Conservation (phyloP, 495 filamentous ascomycete species). For the Penicillium cosmopolitanum region DNA sequence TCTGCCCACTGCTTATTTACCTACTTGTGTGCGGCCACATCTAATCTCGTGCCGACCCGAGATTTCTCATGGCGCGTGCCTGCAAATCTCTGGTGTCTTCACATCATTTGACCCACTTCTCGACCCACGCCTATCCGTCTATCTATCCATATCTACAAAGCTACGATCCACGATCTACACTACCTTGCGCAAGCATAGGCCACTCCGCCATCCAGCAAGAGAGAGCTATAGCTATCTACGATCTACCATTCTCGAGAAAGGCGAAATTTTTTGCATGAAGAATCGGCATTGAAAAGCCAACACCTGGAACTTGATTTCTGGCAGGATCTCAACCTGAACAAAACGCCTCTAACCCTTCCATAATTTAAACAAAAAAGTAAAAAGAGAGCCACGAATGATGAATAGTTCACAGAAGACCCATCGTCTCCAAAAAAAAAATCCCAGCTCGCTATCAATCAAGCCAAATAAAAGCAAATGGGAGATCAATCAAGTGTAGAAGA, state of each 20-base stretch:
- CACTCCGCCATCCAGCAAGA: neutral
- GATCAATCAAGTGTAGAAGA: neutral
- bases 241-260: neutral
- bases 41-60: slow-evolving; percentile 3
- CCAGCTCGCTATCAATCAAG: neutral
- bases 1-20: neutral
- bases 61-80: neutral
- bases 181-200: neutral
- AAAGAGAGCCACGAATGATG: neutral
- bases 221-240: neutral
- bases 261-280: neutral
- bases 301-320: neutral
- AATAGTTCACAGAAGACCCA: neutral
- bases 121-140: neutral
- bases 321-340: neutral
- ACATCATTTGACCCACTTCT: slow-evolving; percentile 5
- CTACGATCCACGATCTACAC: neutral
- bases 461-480: neutral
- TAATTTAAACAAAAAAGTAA: neutral
- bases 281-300: neutral
- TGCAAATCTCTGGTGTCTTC: slow-evolving; percentile 6
- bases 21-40: neutral
- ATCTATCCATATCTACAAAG: neutral
- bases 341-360: neutral
- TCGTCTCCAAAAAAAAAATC: neutral